Base-by-base conservation (phyloP, 2,329 filamentous ascomycete species). In the Hypoxylon sp. region DNA sequence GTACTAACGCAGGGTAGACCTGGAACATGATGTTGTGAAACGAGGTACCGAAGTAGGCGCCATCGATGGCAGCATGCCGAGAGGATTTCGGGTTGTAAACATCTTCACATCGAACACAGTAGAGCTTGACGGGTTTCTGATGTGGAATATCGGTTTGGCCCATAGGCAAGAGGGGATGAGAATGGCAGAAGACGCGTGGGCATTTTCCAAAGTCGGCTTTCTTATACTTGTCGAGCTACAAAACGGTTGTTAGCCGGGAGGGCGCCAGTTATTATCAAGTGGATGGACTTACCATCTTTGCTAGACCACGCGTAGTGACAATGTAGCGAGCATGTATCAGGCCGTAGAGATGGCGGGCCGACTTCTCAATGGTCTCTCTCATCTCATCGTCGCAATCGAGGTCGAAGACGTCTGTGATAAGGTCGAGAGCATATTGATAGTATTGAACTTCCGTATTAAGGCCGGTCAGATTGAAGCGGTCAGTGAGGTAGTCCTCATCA, bases 11-110 rank as follows among this genome's bases (percentile, higher is more conserved):
- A 5, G 96, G 95, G 80, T 98, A 98, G 61, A 99, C 96, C 81
- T 99, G 96, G 85, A 99, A 98, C 70, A 99, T 90, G 81, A 99
- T 98, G 83, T 98, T 98, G 86, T 98, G 95, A 86, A 99, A 99
- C 2, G 93, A 97, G 52, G 95, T 94, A 74, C 96, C 96, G 75
- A 99, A 99, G 86, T 98, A 99, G 72, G 96, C 96, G 71, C 96
- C 96, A 79, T 99, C 96, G 77, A 99, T 98, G 66, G 92, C 88
- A 55, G 94, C 94, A 82, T 99, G 96, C 29, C 96, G 93, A 19
- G 94, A 83, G 3, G 96, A 98, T 81, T 99, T 99, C 48, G 96
- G 96, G 82, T 98, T 98, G 87, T 99, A 99, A 66, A 97, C 92
- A 80, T 99, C 96, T 85, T 99, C 96, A 85, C 96, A 99, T 75